phyloP scores from a whole-genome alignment of 2,329 filamentous ascomycete species.

The Calonectria hawksworthii region DNA sequence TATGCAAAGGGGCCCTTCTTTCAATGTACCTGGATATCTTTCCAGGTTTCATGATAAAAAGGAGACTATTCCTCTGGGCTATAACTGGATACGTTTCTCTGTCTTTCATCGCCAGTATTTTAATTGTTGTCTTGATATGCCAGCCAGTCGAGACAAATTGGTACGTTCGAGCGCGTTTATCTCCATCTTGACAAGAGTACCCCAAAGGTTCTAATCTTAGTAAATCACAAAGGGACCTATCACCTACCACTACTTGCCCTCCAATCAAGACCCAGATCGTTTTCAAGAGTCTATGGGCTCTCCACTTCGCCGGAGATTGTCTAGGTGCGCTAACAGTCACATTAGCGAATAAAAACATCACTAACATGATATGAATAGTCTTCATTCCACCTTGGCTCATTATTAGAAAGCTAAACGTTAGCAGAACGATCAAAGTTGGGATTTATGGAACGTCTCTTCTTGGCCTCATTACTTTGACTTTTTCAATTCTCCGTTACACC shows the following conservation, averaged over 20 bases:
- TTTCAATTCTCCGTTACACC: constrained; percentile 14
- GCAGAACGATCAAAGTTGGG: neutral
- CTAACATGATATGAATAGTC: constrained; percentile 3
- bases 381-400: constrained; percentile 17
- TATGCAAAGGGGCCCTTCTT: constrained; percentile 18
- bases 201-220: neutral
- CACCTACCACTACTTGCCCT: neutral
- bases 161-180: neutral
- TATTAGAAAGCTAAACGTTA: neutral
- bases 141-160: constrained; percentile 9
- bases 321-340: neutral
- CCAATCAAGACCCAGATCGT: neutral
- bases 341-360: neutral
- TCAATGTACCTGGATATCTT: constrained; percentile 21
- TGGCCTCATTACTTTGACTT: constrained; percentile 9
- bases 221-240: neutral
- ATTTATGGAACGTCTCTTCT: constrained; percentile 15
- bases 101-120: neutral
- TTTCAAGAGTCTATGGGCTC: neutral
- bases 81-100: neutral
- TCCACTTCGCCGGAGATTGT: constrained; percentile 10
- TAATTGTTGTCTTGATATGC: neutral
- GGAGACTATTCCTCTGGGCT: constrained; percentile 9
- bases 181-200: neutral
- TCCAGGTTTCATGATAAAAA: constrained; percentile 9